Evolutionary conservation across 2,329 filamentous ascomycete genomes (phyloP), one percentile per base, ranked within the genome.

Genomic region (Fragosphaeria purpurea): DNA sequence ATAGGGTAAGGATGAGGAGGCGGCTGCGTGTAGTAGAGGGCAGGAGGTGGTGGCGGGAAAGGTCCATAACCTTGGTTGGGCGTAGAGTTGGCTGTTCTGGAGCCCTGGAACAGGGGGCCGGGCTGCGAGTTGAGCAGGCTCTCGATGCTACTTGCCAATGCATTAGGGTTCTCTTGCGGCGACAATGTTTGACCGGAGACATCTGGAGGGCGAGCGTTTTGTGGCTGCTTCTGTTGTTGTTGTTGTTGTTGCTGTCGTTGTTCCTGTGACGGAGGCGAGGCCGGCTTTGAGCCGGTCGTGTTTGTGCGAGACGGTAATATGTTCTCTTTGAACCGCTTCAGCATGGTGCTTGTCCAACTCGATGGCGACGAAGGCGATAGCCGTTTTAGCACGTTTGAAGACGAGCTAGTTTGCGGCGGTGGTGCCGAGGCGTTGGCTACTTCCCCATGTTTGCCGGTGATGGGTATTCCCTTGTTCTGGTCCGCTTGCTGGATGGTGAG

Each of bases 61-160:
- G 64, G 62, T 0, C 59, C 55, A 0, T 58, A 52, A 5, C 40
- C 48, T 35, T 55, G 56, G 3, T 55, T 61, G 0, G 64, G 65
- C 37, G 64, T 67, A 4, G 64, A 65, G 33, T 58, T 62, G 37
- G 61, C 60, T 7, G 64, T 62, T 41, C 65, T 56, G n/a, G 58
- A 57, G 35, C 61, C 61, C 9, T 55, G 54, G 42, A 64, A 63
- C 4, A 60, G 56, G 8, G 62, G 53, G 0, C 37, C 52, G 50
- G 13, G 50, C 12, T 40, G 55, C 3, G 7, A 50, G 4, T 6
- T 53, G 50, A 31, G 57, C 54, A 39, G 55, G 55, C 6, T 54
- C 31, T 5, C 47, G 11, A 46, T 56, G 46, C 43, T 51, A 40
- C 13, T 46, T 35, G 48, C 39, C 35, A 50, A 38, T 37, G n/a